Evolutionary conservation across 306 rosid species (phyloP).

Genomic region (Canavalia gladiata): DNA sequence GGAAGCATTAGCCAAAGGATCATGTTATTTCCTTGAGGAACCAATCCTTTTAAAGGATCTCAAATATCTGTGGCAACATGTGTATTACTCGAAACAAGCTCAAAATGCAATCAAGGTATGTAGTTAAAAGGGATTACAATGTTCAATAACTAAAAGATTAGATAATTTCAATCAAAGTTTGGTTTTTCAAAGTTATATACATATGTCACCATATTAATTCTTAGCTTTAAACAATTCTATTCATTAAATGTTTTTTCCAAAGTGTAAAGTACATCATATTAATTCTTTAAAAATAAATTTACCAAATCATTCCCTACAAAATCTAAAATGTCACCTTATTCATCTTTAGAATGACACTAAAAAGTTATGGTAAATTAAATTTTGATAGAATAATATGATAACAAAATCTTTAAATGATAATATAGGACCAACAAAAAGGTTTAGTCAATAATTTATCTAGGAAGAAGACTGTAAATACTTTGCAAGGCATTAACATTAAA

Average conservation of each 20-base stretch:
- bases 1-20: conserved; percentile 50
- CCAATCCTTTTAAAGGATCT: conserved; percentile 55
- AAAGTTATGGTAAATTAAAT: too few species aligned
- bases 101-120: background rate
- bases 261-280: too few species aligned
- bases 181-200: too few species aligned
- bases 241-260: too few species aligned
- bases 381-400: too few species aligned
- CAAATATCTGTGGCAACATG: conserved; percentile 59
- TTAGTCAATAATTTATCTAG: background rate
- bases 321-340: too few species aligned
- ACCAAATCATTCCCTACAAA: too few species aligned
- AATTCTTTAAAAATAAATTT: too few species aligned
- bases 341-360: too few species aligned
- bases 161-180: too few species aligned
- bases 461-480: background rate
- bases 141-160: too few species aligned
- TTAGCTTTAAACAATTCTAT: too few species aligned
- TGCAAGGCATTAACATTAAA: background rate
- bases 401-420: background rate
- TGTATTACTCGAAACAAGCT: conserved; percentile 23
- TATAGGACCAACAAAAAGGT: background rate
- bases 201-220: background rate
- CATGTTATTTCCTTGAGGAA: conserved; percentile 54
- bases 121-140: background rate